Evolutionary conservation across 164 flowering plant species (phyloP).

Genomic region (Paratinospora sagittata): DNA sequence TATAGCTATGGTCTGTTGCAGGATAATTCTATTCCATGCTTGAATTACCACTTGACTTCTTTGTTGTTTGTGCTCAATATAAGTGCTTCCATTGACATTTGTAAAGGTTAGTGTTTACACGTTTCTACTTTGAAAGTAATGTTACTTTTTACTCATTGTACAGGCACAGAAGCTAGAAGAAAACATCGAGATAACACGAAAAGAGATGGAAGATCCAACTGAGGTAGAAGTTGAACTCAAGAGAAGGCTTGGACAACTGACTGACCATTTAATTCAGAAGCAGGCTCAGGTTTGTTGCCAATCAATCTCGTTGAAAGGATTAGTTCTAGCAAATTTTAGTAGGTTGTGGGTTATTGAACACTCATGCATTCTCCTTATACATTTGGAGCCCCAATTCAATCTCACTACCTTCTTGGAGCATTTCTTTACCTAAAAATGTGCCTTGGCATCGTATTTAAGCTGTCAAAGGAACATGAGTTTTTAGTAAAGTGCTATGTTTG

Average conservation of each 20-base stretch:
- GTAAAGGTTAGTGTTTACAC: neutral
- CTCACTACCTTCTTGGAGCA: no score
- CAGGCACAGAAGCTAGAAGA: conserved; percentile 71
- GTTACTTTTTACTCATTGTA: conserved; percentile 3
- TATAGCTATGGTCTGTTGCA: no score
- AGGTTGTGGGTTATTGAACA: no score
- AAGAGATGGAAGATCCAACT: conserved; percentile 71
- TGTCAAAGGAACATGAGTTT: no score
- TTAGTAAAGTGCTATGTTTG: no score
- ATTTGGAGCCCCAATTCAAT: no score
- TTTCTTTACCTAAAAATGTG: no score
- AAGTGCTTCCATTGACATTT: neutral
- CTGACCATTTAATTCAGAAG: conserved; percentile 94
- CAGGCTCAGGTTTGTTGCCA: conserved; percentile 70
- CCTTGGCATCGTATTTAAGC: no score
- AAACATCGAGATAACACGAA: conserved; percentile 51
- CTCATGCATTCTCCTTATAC: no score
- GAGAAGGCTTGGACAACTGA: conserved; percentile 77
- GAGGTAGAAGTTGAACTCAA: conserved; percentile 89
- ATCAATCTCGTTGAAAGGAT: neutral
- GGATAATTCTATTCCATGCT: neutral
- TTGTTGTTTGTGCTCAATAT: neutral
- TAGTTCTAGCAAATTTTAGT: neutral
- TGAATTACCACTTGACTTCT: neutral
- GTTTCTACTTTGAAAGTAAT: conserved; percentile 6